These are phyloP conservation scores for Claviceps paspali DNA, from an alignment of 2,329 filamentous ascomycete species.

Conservation along the genomic window DNA sequence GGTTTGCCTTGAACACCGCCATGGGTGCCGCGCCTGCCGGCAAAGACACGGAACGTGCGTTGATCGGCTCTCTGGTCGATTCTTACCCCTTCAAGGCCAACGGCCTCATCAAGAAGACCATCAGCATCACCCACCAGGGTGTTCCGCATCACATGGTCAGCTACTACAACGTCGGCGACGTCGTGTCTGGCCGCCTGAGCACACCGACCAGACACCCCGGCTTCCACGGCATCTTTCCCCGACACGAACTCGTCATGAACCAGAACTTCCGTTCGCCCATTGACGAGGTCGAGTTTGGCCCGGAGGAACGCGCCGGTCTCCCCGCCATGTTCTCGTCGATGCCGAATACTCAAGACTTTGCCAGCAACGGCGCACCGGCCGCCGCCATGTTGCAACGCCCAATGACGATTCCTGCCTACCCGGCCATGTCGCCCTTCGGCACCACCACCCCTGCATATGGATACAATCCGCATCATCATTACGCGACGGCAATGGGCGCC, in stretches of 20 bases:
- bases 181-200: conserved; percentile 43
- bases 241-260: conserved; percentile 40
- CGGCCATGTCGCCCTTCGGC: no score
- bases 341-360: conserved; percentile 7
- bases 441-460: no score
- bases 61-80: conserved; percentile 77
- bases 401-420: conserved; percentile 12
- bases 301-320: conserved; percentile 3
- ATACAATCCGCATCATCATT: conserved; percentile 3
- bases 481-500: conserved; percentile 3
- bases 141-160: conserved; percentile 75
- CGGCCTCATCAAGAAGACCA: conserved; percentile 84
- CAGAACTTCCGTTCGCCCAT: conserved; percentile 54
- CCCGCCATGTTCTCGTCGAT: conserved; percentile 6
- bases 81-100: conserved; percentile 74
- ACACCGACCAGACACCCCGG: conserved; percentile 37
- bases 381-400: conserved; percentile 12
- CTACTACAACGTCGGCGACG: conserved; percentile 74
- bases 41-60: conserved; percentile 21
- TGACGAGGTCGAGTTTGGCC: conserved; percentile 36
- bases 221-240: conserved; percentile 31
- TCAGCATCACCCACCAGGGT: conserved; percentile 61
- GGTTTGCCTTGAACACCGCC: conserved; percentile 5
- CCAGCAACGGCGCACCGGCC: neutral
- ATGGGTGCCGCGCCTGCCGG: neutral